Evolutionary conservation across 2,329 filamentous ascomycete species (phyloP), one percentile per base, ranked within the genome.

Genomic region (Ascochyta fabae): DNA sequence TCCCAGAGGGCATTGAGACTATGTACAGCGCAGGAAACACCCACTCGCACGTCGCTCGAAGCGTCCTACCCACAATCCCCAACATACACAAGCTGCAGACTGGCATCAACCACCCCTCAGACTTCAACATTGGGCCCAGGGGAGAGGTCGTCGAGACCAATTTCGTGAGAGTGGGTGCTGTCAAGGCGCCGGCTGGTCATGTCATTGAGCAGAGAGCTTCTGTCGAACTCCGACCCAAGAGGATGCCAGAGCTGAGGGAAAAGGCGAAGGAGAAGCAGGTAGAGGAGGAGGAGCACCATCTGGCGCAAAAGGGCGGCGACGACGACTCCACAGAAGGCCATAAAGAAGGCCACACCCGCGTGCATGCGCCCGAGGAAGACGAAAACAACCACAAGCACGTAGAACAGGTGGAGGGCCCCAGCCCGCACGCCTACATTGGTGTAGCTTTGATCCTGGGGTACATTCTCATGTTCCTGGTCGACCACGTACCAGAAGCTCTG

Each of bases 381-480:
- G 62, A 75, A 6, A 72, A 79, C 38, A 75, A 81, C 26, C 70
- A 78, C 8, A 78, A 81, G 40, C 75, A 86, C 19, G 65, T 67
- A 34, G 69, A 70, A 23, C 71, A 79, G 27, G 70, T 78, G 16
- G 80, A 83, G n/a, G 60, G 56, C 4, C 50, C 63, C 2, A 66
- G 66, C 35, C 86, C 86, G 2, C 86, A 80, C 84, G 92, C 74
- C 81, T 95, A 91, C 77, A 90, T 99, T 55, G 95, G 95, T 5
- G 82, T 98, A 49, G 91, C 93, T 2, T 81, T 99, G 47, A 86
- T 96, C 51, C 80, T 91, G 15, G 95, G 95, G 12, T 99, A 98
- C 76, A 87, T 96, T 53, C 84, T 97, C 62, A 99, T 99, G 95
- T 98, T 96, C 72, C 84, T 99, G 22, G 89, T 99, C 69, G 94